Evolutionary conservation across 2,329 filamentous ascomycete species (phyloP).

Genomic region (Berkeleyomyces rouxiae): DNA sequence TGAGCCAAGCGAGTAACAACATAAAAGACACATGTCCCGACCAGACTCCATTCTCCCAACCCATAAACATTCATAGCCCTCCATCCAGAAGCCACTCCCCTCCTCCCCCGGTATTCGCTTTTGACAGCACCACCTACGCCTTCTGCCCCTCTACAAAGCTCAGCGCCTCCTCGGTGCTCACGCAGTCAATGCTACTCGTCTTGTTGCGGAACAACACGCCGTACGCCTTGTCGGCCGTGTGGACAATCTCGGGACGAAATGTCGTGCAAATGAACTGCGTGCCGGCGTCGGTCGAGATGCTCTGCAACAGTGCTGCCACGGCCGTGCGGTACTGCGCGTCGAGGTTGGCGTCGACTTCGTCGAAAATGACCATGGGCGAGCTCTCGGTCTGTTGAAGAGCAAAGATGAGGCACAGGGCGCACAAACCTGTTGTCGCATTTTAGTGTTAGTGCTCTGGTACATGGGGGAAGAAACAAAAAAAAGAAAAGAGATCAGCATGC

Average conservation of each 20-base stretch:
- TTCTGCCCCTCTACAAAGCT: conserved; percentile 82
- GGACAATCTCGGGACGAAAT: conserved; percentile 90
- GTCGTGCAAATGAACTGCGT: conserved; percentile 96
- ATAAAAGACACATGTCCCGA: neutral
- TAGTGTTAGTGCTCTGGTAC: conserved; percentile 13
- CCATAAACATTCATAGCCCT: neutral
- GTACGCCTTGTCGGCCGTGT: conserved; percentile 93
- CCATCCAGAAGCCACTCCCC: neutral
- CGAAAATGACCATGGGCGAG: conserved; percentile 96
- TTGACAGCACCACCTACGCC: neutral
- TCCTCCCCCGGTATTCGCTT: neutral
- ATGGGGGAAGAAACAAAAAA: neutral
- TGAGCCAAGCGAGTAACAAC: neutral
- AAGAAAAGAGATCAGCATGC: neutral
- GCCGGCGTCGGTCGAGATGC: conserved; percentile 50
- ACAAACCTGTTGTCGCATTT: conserved; percentile 46
- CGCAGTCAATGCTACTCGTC: conserved; percentile 85
- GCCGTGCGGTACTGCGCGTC: conserved; percentile 96
- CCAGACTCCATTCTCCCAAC: conserved; percentile 1
- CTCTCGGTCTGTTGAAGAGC: conserved; percentile 97
- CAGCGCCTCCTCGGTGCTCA: conserved; percentile 70
- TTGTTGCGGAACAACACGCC: conserved; percentile 89
- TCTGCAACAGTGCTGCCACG: conserved; percentile 74
- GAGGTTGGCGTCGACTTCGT: conserved; percentile 96
- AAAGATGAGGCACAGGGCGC: conserved; percentile 92